Evolutionary conservation across 2,329 filamentous ascomycete species (phyloP), one percentile per base, ranked within the genome.

Genomic region (Trichoderma sp.): DNA sequence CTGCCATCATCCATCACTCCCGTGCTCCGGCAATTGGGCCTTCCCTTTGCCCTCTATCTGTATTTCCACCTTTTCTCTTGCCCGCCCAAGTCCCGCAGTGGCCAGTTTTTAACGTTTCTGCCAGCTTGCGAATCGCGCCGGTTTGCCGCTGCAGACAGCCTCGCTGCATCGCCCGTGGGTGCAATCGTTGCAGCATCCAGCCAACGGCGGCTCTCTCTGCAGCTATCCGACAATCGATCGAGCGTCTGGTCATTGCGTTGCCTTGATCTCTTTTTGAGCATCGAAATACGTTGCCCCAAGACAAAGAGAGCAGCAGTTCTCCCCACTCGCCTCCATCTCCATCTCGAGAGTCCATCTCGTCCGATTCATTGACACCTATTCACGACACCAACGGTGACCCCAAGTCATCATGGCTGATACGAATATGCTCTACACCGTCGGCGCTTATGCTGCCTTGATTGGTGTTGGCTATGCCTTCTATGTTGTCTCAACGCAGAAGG

Each of bases 401-500:
- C 18, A 63, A 33, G n/a, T 65, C 79, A 80, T 66, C 77, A 84
- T 84, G 83, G 77, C 82, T 60, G 83, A 84, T 72, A 62, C 76
- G 21, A 83, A 76, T 76, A 82, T 83, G 63, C 66, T 85, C 38
- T 85, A 84, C 78, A 86, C 84, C 38, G 73, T 84, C 45, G 80
- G 80, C 73, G 83, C 82, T 68, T 86, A 86, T 75, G 82, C 81
- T 77, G 76, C 84, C 66, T 75, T 86, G 8, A 78, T 84, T 76
- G 84, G 81, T 41, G 41, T 85, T 59, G 83, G 83, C 76, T 84
- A 83, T 76, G 77, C 80, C 63, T 71, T 82, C 63, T 86, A 85
- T 76, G 80, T 81, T 6, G 72, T 84, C 16, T 83, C 84, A n/a
- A 84, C 82, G 31, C 79, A 81, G 75, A 81, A 82, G 77, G 78